A percentile compares a stretch with the other conserved stretches of the same genome.
phyloP scores from a whole-genome alignment of 2,329 filamentous ascomycete species.

The Penicillium sp. region DNA sequence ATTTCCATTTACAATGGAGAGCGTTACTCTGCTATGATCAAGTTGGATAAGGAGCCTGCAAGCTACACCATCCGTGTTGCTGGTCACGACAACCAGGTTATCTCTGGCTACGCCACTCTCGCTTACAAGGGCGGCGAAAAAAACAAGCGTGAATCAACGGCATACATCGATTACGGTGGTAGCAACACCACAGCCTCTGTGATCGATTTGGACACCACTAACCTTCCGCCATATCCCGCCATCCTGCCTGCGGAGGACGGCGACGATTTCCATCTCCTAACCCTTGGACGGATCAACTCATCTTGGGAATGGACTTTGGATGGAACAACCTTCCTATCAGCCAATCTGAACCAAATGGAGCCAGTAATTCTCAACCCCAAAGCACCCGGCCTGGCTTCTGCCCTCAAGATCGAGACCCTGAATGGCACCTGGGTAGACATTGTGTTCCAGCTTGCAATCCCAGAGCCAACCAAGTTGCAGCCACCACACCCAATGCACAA shows the following conservation, averaged over 20 bases:
- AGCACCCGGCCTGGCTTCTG: background rate
- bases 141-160: background rate
- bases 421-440: background rate
- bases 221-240: slow-evolving; percentile 12
- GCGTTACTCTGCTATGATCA: background rate
- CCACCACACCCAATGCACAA: background rate
- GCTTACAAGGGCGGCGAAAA: background rate
- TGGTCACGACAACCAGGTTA: background rate
- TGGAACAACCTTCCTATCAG: slow-evolving; percentile 11
- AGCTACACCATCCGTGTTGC: background rate
- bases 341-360: slow-evolving; percentile 10
- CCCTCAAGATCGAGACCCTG: background rate
- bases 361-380: slow-evolving; percentile 11
- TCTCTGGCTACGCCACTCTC: background rate
- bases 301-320: slow-evolving; percentile 19
- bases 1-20: background rate
- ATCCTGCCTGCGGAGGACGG: background rate
- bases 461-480: background rate
- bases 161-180: background rate
- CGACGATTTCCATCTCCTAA: background rate
- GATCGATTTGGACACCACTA: slow-evolving; percentile 7
- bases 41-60: background rate
- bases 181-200: slow-evolving; percentile 17
- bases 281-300: slow-evolving; percentile 3
- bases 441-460: background rate